These are phyloP conservation scores for Metarhizium sp. DNA, from an alignment of 2,329 filamentous ascomycete genomes.

Conservation along the genomic window DNA sequence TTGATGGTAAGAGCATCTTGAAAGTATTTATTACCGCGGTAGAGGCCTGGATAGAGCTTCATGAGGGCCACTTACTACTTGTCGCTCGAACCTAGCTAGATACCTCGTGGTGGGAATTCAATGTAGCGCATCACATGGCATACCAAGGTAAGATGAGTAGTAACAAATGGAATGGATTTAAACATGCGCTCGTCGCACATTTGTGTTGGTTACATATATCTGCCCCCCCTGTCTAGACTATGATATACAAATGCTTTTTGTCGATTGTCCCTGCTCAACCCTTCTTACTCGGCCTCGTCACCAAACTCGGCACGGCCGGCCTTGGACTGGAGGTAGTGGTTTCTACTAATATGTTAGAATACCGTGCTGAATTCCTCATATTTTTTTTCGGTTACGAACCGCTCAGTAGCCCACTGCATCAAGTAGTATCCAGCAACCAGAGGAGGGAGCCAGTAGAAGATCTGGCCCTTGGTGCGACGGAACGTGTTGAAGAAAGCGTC, in stretches of 20 bases:
- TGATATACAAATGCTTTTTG: conserved; percentile 27
- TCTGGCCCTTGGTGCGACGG: conserved; percentile 75
- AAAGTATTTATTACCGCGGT: too few species aligned
- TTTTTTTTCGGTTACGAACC: conserved; percentile 45
- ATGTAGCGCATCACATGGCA: too few species aligned
- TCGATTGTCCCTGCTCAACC: conserved; percentile 8
- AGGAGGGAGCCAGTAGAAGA: conserved; percentile 81
- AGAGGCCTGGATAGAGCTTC: too few species aligned
- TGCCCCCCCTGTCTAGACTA: conserved; percentile 28
- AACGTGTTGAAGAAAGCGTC: conserved; percentile 93
- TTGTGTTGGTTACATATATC: conserved; percentile 20
- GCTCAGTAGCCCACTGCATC: conserved; percentile 86
- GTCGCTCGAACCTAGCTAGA: too few species aligned
- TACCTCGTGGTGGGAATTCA: too few species aligned
- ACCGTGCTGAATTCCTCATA: background rate
- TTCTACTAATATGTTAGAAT: conserved; percentile 36
- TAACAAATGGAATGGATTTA: conserved; percentile 14
- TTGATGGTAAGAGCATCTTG: background rate
- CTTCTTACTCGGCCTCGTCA: conserved; percentile 30
- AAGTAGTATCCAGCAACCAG: conserved; percentile 68
- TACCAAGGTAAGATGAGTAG: too few species aligned
- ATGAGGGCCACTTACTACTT: too few species aligned
- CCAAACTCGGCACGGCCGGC: conserved; percentile 50
- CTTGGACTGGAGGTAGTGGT: conserved; percentile 77
- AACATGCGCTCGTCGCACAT: conserved; percentile 3